These are phyloP conservation scores for Chlorella ohadii DNA, from an alignment of 139 green algal species.

Conservation along the genomic window DNA sequence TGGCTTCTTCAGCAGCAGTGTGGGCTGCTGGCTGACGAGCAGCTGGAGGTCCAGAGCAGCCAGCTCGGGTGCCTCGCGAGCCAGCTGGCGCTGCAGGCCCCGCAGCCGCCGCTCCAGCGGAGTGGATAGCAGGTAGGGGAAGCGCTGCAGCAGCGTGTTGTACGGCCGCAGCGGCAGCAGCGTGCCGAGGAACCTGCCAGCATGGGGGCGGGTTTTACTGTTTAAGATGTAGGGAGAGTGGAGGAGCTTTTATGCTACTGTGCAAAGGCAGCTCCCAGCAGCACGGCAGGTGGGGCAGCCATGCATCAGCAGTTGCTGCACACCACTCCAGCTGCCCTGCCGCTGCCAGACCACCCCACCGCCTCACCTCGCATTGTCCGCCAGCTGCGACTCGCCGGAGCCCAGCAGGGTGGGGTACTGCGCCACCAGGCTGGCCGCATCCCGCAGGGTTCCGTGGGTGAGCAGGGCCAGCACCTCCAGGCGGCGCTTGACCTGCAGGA, in stretches of 20 bases:
- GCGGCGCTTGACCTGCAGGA: neutral
- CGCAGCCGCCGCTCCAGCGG: neutral
- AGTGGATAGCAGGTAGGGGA: neutral
- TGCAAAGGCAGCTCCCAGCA: no score
- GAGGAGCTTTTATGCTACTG: no score
- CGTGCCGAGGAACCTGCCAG: conserved; percentile 12
- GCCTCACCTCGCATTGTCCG: neutral
- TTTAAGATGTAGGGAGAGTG: no score
- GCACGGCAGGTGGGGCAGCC: no score
- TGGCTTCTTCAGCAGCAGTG: neutral
- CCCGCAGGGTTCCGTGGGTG: neutral
- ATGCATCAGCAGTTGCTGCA: no score
- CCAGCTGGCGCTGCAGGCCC: neutral
- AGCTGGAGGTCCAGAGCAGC: neutral
- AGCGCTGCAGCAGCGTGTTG: neutral
- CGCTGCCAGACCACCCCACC: neutral
- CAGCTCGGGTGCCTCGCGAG: neutral
- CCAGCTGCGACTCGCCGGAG: neutral
- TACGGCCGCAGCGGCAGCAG: conserved; percentile 10
- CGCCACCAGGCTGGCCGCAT: neutral
- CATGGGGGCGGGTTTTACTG: no score
- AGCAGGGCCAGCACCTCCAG: conserved; percentile 1
- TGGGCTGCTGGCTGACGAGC: conserved; percentile 28
- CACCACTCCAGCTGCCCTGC: no score
- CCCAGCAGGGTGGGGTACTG: neutral